Evolutionary conservation across 768 basidiomycete species (phyloP).

Genomic region (Pleurotus giganteus): DNA sequence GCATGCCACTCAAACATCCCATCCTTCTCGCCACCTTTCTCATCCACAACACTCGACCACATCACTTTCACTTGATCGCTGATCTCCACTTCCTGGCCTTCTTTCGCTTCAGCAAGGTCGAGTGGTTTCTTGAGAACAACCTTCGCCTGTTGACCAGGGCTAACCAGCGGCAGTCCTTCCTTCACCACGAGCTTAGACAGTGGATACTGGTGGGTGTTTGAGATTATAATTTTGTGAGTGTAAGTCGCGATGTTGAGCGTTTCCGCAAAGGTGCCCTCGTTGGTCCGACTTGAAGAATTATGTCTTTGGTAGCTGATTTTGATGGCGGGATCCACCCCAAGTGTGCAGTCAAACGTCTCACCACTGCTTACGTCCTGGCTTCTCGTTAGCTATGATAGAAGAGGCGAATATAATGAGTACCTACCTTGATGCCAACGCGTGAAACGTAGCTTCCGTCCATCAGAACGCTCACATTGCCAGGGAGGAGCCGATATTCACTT

Average conservation of each 20-base stretch:
- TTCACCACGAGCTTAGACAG: slow-evolving; percentile 43
- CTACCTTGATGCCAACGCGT: slow-evolving; percentile 38
- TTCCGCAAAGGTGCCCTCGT: slow-evolving; percentile 43
- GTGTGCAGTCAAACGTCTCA: slow-evolving; percentile 53
- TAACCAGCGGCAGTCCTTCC: slow-evolving; percentile 42
- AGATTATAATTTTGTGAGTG: slow-evolving; percentile 41
- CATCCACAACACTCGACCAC: slow-evolving; percentile 36
- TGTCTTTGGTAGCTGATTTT: slow-evolving; percentile 45
- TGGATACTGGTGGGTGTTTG: slow-evolving; percentile 47
- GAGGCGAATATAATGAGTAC: slow-evolving; percentile 24
- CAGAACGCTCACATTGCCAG: slow-evolving; percentile 53
- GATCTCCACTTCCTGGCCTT: slow-evolving; percentile 31
- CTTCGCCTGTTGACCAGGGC: slow-evolving; percentile 35
- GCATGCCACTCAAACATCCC: slow-evolving; percentile 54
- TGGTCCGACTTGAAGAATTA: slow-evolving; percentile 31
- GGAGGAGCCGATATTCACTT: slow-evolving; percentile 54
- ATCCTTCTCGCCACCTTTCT: slow-evolving; percentile 50
- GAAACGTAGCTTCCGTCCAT: slow-evolving; percentile 57
- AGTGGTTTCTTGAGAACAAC: slow-evolving; percentile 46
- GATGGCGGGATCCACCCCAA: slow-evolving; percentile 45
- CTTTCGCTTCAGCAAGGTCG: slow-evolving; percentile 43
- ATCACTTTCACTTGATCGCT: slow-evolving; percentile 27
- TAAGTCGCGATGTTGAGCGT: slow-evolving; percentile 41
- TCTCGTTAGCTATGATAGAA: neutral
- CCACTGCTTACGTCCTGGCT: slow-evolving; percentile 43